phyloP scores from a whole-genome alignment of 805 yeast species.

The Candida vartiovaarae region DNA sequence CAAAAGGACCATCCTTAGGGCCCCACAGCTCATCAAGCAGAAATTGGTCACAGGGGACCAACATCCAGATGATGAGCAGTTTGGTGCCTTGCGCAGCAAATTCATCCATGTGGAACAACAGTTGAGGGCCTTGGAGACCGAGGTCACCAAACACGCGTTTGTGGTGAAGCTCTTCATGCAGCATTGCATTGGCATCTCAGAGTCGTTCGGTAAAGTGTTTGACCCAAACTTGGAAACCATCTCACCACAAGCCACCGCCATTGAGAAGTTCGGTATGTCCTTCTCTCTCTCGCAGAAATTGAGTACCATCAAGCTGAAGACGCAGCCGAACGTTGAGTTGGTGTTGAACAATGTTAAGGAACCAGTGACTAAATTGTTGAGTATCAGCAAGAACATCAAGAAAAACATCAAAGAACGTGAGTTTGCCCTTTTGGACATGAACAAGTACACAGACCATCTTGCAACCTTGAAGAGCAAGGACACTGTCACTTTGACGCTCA shows the following conservation, averaged over 20 bases:
- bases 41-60: conserved; percentile 74
- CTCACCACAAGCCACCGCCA: too few species aligned
- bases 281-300: conserved; percentile 7
- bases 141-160: conserved; percentile 6
- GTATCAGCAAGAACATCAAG: conserved; percentile 22
- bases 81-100: conserved; percentile 1
- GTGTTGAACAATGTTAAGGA: conserved; percentile 20
- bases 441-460: conserved; percentile 25
- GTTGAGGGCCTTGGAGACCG: conserved; percentile 10
- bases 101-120: conserved; percentile 3
- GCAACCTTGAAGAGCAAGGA: conserved; percentile 20
- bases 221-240: conserved; percentile 5
- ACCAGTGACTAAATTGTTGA: conserved; percentile 12
- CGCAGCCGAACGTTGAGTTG: conserved; percentile 19
- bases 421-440: conserved; percentile 32
- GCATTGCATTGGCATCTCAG: conserved; percentile 3
- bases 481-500: conserved; percentile 25
- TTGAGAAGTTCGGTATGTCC: too few species aligned
- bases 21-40: conserved; percentile 87
- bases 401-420: conserved; percentile 26
- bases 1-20: conserved; percentile 70
- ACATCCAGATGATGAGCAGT: conserved; percentile 41
- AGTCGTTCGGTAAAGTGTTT: conserved; percentile 7
- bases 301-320: conserved; percentile 1
- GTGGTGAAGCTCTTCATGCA: conserved; percentile 4